These are phyloP conservation scores for Heliamphora exappendiculata DNA, from an alignment of 148 eudicot genomes.

Conservation along the genomic window DNA sequence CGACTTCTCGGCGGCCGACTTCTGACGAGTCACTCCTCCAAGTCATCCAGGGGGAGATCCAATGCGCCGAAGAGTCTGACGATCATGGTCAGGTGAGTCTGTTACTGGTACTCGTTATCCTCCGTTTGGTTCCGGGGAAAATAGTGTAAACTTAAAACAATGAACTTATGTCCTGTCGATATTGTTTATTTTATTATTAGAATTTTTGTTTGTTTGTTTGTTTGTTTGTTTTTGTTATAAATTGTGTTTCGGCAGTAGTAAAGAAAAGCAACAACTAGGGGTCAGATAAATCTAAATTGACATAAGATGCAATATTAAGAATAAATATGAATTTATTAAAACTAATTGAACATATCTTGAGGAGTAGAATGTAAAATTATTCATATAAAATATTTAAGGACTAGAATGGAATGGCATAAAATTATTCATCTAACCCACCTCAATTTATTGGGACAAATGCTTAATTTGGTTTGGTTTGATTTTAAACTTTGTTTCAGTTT, in stretches of 20 bases:
- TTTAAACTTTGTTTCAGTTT: too few species aligned
- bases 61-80: slow-evolving; percentile 42
- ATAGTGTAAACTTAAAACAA: neutral
- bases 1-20: slow-evolving; percentile 2
- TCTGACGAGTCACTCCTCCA: slow-evolving; percentile 41
- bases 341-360: too few species aligned
- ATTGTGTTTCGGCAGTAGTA: neutral
- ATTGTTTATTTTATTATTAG: neutral
- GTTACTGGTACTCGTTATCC: neutral
- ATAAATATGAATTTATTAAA: too few species aligned
- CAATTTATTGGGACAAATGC: too few species aligned
- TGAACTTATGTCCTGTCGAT: neutral
- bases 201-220: neutral
- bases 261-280: neutral
- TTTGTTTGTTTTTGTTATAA: neutral
- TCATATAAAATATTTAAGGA: too few species aligned
- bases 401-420: too few species aligned
- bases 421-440: too few species aligned
- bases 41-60: slow-evolving; percentile 48
- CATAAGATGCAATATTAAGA: too few species aligned
- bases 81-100: slow-evolving; percentile 29
- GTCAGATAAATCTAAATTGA: too few species aligned
- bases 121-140: neutral
- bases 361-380: too few species aligned
- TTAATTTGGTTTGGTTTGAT: too few species aligned